Evolutionary conservation across 2,329 filamentous ascomycete genomes (phyloP).

Genomic region (Podosphaera aphanis): DNA sequence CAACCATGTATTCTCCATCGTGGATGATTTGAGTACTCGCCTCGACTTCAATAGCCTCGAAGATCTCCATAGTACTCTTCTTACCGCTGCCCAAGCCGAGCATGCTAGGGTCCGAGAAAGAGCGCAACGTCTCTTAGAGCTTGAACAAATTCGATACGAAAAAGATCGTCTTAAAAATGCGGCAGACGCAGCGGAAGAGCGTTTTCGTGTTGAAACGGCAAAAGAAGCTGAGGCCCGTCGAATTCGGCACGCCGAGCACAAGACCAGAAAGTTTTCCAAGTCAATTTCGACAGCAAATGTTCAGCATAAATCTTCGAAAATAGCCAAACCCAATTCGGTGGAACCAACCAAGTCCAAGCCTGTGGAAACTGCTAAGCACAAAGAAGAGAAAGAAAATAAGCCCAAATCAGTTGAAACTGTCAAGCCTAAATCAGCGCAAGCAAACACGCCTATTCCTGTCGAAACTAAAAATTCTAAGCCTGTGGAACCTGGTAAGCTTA

Average conservation of each 20-base stretch:
- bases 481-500: background rate
- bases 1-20: background rate
- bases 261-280: constrained; percentile 12
- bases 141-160: constrained; percentile 17
- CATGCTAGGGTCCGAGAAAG: constrained; percentile 38
- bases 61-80: constrained; percentile 24
- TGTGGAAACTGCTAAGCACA: background rate
- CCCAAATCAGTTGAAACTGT: background rate
- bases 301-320: background rate
- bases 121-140: constrained; percentile 14
- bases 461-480: background rate
- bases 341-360: background rate
- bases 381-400: background rate
- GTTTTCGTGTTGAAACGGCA: constrained; percentile 15
- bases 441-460: background rate
- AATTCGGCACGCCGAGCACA: constrained; percentile 22
- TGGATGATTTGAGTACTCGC: background rate
- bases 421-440: background rate
- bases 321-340: background rate
- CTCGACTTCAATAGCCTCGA: constrained; percentile 5
- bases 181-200: constrained; percentile 7
- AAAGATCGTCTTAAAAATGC: constrained; percentile 3
- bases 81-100: constrained; percentile 39
- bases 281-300: constrained; percentile 2
- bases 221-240: constrained; percentile 29